These are phyloP conservation scores for Climacium dendroides DNA, from an alignment of 225 moss, liverwort and hornwort species.

Conservation along the genomic window DNA sequence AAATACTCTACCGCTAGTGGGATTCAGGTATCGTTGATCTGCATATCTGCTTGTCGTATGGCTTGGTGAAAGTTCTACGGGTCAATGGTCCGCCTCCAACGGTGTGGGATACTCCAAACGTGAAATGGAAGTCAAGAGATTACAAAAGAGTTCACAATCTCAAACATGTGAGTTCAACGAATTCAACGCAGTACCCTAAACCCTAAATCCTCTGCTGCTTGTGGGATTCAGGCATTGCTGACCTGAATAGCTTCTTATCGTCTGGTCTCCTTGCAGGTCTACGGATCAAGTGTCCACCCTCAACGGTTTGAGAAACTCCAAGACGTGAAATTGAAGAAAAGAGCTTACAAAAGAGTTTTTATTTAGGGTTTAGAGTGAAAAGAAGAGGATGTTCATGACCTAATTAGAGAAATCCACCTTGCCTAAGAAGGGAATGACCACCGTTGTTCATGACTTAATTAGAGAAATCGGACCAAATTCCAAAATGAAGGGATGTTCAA, in stretches of 20 bases:
- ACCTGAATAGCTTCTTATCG: too few species aligned
- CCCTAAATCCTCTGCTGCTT: background rate
- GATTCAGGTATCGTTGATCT: background rate
- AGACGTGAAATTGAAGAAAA: background rate
- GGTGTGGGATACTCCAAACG: background rate
- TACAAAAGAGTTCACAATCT: background rate
- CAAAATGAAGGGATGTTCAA: too few species aligned
- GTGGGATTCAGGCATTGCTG: background rate
- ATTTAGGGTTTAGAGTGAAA: too few species aligned
- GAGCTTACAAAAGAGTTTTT: background rate
- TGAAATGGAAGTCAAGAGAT: background rate
- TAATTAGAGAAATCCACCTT: background rate
- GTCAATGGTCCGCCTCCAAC: background rate
- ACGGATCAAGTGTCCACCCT: background rate
- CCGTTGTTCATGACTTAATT: background rate
- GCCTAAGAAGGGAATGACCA: too few species aligned
- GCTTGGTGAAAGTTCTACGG: background rate
- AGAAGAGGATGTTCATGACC: background rate
- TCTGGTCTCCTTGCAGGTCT: background rate
- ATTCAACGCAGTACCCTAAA: background rate
- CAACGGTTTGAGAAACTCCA: too few species aligned
- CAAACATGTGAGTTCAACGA: background rate
- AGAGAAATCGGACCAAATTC: background rate
- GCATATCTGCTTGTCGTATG: background rate
- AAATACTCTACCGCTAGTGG: too few species aligned